Evolutionary conservation across 2,329 filamentous ascomycete genomes (phyloP).

Genomic region (Lasiodiplodia theobromae): DNA sequence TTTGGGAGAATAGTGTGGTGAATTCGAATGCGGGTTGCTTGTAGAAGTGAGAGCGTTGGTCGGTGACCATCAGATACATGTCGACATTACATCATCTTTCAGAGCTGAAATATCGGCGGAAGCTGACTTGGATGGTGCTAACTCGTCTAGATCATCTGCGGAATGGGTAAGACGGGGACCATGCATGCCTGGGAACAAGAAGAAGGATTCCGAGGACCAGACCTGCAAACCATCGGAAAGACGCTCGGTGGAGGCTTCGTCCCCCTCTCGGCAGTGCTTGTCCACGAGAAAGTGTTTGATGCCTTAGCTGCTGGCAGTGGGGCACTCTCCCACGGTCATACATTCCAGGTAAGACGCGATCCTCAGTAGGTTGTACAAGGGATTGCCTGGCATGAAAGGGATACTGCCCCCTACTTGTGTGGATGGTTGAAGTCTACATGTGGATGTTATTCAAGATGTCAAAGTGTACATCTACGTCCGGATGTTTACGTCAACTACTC

Average conservation of each 20-base stretch:
- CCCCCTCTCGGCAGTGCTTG: constrained; percentile 25
- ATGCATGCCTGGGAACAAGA: constrained; percentile 40
- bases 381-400: not conserved
- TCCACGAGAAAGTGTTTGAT: constrained; percentile 24
- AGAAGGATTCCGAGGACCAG: constrained; percentile 24
- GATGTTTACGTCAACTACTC: not conserved
- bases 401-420: not conserved
- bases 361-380: not conserved
- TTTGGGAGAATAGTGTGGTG: not conserved
- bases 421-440: not conserved
- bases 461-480: not conserved
- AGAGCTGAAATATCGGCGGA: not conserved
- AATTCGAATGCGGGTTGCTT: not conserved
- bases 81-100: not conserved
- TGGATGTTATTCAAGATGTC: not conserved
- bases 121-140: not conserved
- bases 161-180: constrained; percentile 40
- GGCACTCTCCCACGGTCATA: constrained; percentile 24
- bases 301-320: constrained; percentile 19
- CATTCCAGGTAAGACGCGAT: constrained; percentile 20
- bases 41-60: not conserved
- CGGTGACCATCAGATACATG: not conserved
- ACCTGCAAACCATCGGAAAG: constrained; percentile 26
- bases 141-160: constrained; percentile 43
- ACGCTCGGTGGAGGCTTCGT: constrained; percentile 25